Conservation (phyloP, 176 grass and related monocot species). For the Melocanna baccifera region DNA sequence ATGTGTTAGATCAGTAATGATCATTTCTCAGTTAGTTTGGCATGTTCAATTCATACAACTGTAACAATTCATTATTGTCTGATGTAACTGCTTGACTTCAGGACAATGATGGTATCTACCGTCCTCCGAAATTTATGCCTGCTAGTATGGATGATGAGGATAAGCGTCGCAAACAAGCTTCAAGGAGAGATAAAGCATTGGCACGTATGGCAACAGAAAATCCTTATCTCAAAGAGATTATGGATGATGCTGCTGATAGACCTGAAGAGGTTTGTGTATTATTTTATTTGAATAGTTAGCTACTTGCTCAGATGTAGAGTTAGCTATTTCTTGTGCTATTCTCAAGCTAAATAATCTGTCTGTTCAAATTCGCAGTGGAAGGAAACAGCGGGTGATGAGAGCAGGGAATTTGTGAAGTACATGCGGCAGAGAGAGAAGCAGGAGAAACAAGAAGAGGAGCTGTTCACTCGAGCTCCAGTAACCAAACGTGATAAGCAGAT, state of each 20-base stretch:
- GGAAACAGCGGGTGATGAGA: conserved; percentile 70
- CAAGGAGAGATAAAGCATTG: conserved; percentile 70
- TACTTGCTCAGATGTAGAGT: conserved; percentile 10
- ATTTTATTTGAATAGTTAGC: not conserved
- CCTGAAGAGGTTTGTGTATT: conserved; percentile 77
- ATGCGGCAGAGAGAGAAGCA: conserved; percentile 57
- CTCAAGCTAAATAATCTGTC: conserved; percentile 6
- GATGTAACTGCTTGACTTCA: conserved; percentile 32
- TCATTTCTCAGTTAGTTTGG: not conserved
- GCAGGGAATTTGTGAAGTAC: conserved; percentile 65
- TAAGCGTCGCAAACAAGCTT: conserved; percentile 59
- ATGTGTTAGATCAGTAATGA: not conserved
- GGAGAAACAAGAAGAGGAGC: conserved; percentile 70
- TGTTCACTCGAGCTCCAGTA: conserved; percentile 45
- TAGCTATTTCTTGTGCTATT: not conserved
- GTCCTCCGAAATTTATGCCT: conserved; percentile 70
- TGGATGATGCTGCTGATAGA: conserved; percentile 61
- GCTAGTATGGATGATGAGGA: conserved; percentile 65
- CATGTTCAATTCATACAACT: conserved; percentile 2
- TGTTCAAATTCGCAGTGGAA: conserved; percentile 47
- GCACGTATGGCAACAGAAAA: conserved; percentile 56
- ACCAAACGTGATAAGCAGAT: conserved; percentile 74
- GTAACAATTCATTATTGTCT: conserved; percentile 6
- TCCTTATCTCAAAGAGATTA: conserved; percentile 66
- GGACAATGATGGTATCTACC: conserved; percentile 71